Conservation (phyloP, 129 eudicot genomes). For the Artemisia annua region DNA sequence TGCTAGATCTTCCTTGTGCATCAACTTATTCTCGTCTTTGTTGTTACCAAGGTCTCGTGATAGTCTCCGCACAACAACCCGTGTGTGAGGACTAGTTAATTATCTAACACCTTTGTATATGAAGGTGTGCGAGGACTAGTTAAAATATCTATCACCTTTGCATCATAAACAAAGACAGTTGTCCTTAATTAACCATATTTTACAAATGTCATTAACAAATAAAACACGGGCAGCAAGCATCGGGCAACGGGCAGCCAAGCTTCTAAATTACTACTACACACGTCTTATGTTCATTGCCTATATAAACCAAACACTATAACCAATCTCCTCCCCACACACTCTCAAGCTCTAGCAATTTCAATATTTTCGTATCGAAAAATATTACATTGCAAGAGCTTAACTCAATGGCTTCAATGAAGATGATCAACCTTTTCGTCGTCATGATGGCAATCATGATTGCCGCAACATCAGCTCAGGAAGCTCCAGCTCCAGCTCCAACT, state of each 20-base stretch:
- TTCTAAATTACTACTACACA: slow-evolving; percentile 10
- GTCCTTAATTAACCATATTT: neutral
- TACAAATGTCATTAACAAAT: neutral
- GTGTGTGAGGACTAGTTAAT: too few species aligned
- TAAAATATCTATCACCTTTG: too few species aligned
- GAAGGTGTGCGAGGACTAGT: too few species aligned
- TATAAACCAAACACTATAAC: slow-evolving; percentile 13
- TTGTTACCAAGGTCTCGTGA: too few species aligned
- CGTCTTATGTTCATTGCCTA: slow-evolving; percentile 17
- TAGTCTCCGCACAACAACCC: too few species aligned
- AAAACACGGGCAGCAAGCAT: slow-evolving; percentile 10
- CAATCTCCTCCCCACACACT: slow-evolving; percentile 16
- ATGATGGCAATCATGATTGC: slow-evolving; percentile 25
- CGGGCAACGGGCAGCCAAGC: slow-evolving; percentile 12
- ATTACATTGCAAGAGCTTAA: neutral
- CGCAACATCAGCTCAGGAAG: slow-evolving; percentile 27
- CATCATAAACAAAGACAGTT: neutral
- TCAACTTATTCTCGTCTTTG: too few species aligned
- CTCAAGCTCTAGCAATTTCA: slow-evolving; percentile 8
- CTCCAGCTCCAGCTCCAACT: slow-evolving; percentile 38
- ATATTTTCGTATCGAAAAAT: neutral
- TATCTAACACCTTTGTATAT: too few species aligned
- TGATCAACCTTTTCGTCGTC: slow-evolving; percentile 23
- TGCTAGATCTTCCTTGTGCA: too few species aligned
- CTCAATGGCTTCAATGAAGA: slow-evolving; percentile 32